phyloP scores from a whole-genome alignment of 2,329 filamentous ascomycete species.

The Fusarium sp. region DNA sequence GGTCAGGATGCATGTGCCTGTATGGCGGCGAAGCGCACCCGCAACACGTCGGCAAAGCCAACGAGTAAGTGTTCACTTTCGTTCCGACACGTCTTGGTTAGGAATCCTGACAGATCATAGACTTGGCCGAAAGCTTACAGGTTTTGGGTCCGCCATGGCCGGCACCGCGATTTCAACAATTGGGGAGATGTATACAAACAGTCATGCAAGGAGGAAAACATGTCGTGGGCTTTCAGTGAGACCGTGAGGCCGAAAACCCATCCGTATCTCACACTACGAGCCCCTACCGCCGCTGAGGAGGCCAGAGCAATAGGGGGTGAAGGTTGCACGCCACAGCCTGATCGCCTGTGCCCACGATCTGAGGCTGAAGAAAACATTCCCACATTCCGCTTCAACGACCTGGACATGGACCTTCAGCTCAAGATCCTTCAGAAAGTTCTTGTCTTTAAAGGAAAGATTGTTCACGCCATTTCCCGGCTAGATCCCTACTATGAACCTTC shows the following conservation, averaged over 20 bases:
- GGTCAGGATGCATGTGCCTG: fast-evolving
- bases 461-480: conserved; percentile 58
- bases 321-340: neutral
- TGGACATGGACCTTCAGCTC: conserved; percentile 46
- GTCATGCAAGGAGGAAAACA: conserved; percentile 37
- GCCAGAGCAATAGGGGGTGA: neutral
- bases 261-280: conserved; percentile 20
- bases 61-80: conserved; percentile 2
- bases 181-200: conserved; percentile 27
- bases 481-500: conserved; percentile 47
- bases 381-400: conserved; percentile 43
- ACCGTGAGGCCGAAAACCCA: neutral
- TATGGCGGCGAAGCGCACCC: neutral
- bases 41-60: neutral
- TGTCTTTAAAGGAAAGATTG: conserved; percentile 45
- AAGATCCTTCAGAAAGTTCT: conserved; percentile 51
- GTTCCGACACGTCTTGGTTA: neutral
- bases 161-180: fast-evolving
- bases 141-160: neutral
- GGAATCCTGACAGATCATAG: conserved; percentile 6
- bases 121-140: conserved; percentile 7
- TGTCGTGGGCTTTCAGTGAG: conserved; percentile 10
- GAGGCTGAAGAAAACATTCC: conserved; percentile 23
- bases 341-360: no score
- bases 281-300: conserved; percentile 6